Percentiles rank a stretch among this genome's conserved stretches.
Conservation (phyloP, 2,329 filamentous ascomycete genomes). For the Geosmithia morbida region DNA sequence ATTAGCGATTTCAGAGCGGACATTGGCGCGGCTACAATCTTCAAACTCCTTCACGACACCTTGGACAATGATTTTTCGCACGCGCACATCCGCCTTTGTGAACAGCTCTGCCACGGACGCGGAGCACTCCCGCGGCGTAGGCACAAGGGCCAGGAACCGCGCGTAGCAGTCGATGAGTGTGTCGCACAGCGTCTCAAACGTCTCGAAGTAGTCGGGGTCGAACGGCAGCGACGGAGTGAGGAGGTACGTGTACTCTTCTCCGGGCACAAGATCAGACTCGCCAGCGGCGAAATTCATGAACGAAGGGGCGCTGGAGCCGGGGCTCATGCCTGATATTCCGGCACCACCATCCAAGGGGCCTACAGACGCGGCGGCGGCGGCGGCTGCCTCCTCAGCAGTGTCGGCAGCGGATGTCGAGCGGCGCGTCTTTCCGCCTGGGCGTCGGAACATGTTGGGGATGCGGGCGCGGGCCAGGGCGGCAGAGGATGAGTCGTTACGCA, state of each 20-base stretch:
- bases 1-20: slow-evolving; percentile 69
- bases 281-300: slow-evolving; percentile 44
- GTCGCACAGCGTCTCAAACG: slow-evolving; percentile 90
- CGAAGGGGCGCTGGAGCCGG: slow-evolving; percentile 16
- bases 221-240: slow-evolving; percentile 89
- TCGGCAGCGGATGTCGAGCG: slow-evolving; percentile 35
- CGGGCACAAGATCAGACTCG: slow-evolving; percentile 54
- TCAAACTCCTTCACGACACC: slow-evolving; percentile 88
- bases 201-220: slow-evolving; percentile 93
- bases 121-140: slow-evolving; percentile 59
- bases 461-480: slow-evolving; percentile 62
- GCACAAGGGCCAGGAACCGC: slow-evolving; percentile 59
- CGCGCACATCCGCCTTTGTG: slow-evolving; percentile 69
- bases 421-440: slow-evolving; percentile 43
- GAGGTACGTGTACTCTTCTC: slow-evolving; percentile 78
- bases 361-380: slow-evolving; percentile 8
- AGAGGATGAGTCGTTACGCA: slow-evolving; percentile 62
- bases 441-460: slow-evolving; percentile 72
- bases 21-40: slow-evolving; percentile 61
- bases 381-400: slow-evolving; percentile 14
- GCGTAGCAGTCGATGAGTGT: slow-evolving; percentile 88
- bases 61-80: slow-evolving; percentile 80
- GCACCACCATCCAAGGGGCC: slow-evolving; percentile 14
- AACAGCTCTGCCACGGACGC: slow-evolving; percentile 69
- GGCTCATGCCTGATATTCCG: background rate